phyloP scores from a whole-genome alignment of 768 basidiomycete species.

The Phanerochaete sordida region DNA sequence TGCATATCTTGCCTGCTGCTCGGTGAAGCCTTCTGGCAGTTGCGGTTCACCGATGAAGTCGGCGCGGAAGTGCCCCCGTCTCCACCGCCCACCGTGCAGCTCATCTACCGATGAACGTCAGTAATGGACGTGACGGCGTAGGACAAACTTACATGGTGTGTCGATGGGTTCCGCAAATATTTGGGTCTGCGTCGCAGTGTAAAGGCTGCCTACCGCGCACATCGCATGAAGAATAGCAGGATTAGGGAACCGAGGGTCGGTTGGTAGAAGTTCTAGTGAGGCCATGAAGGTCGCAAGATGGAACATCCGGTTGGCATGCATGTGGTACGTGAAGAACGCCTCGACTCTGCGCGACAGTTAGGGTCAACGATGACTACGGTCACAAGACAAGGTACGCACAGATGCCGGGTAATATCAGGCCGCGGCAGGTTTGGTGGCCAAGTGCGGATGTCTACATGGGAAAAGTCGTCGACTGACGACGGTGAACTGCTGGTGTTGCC shows the following conservation, averaged over 20 bases:
- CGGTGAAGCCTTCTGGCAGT: constrained; percentile 55
- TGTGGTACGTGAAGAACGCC: constrained; percentile 73
- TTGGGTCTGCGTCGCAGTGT: constrained; percentile 35
- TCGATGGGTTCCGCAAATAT: constrained; percentile 16
- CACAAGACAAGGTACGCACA: constrained; percentile 5
- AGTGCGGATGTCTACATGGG: constrained; percentile 1
- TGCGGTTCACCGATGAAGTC: constrained; percentile 29
- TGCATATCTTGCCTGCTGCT: constrained; percentile 55
- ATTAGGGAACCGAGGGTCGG: constrained; percentile 69
- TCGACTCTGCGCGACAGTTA: constrained; percentile 41
- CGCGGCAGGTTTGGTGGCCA: constrained; percentile 15
- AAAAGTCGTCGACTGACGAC: neutral
- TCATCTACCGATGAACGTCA: constrained; percentile 35
- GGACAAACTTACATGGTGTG: constrained; percentile 2
- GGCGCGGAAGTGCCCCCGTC: constrained; percentile 17
- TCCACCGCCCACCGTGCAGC: constrained; percentile 46
- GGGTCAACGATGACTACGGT: neutral
- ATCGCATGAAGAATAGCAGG: constrained; percentile 74
- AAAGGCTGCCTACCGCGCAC: constrained; percentile 70
- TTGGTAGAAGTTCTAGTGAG: constrained; percentile 54
- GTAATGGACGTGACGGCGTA: neutral
- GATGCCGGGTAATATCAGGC: constrained; percentile 4
- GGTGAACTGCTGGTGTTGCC: neutral
- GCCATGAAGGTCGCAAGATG: constrained; percentile 62
- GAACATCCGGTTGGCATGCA: constrained; percentile 65